Evolutionary conservation across 805 yeast species (phyloP), one percentile per base, ranked within the genome.

Genomic region (Candida bentonensis): DNA sequence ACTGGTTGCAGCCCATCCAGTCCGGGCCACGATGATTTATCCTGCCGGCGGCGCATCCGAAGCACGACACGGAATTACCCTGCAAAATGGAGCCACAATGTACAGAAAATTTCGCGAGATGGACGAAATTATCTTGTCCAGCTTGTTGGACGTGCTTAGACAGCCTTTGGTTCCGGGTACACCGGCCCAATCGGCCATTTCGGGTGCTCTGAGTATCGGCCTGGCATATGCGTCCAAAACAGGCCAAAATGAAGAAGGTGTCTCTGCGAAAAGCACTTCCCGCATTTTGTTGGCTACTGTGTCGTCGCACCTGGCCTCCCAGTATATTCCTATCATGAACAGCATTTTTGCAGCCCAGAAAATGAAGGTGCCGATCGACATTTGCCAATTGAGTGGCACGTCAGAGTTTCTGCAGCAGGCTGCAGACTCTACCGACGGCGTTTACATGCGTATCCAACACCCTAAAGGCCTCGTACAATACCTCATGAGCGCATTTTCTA

Each of bases 261-360:
- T 55, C 22, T 57, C 63, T 2, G 54, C 70, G 21, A 61, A 63
- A 39, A 60, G 82, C 46, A 78, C 81, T 42, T 78, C 96, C 0
- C 70, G 88, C 41, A 64, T 82, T 4, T 53, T 83, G 47, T 69
- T 79, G 11, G 58, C 82, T 2, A 76, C 78, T 47, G 72, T 86
- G 22, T 76, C 80, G 50, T 85, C 78, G 49, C 87, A 85, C 53
- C 78, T 76, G 45, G 76, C 86, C 3, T 67, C 85, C 43, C 85
- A 84, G 46, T 94, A 92, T 60, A 84, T 89, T 39, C 83, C 96
- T 3, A 79, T 86, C 39, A 92, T 92, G 97, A 92, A 92, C 61
- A 73, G 92, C 47, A 89, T 92, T 23, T 92, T 92, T 64, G 89
- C 96, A 0, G 95, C 97, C 0, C 96, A 92, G 53, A 89, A 88